Conservation (phyloP, 176 grass and related monocot species). For the Calamus simplicifolius region DNA sequence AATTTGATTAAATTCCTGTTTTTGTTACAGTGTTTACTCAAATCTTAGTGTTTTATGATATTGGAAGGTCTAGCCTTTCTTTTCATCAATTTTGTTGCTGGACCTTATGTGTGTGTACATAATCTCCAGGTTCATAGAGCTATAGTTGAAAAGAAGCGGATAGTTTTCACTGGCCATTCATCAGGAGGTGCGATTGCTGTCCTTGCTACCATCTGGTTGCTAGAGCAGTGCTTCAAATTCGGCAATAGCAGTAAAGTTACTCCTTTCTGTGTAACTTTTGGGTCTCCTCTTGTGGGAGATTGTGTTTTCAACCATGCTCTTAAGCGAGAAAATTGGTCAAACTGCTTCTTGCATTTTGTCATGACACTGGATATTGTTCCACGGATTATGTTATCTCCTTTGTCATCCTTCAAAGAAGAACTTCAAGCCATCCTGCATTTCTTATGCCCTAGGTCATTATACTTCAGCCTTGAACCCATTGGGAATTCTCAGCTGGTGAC, state of each 20-base stretch:
- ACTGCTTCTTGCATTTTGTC: conserved; percentile 81
- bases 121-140: conserved; percentile 51
- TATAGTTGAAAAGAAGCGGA: conserved; percentile 54
- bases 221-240: conserved; percentile 56
- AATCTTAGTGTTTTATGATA: no score
- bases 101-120: neutral
- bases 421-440: conserved; percentile 64
- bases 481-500: conserved; percentile 36
- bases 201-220: conserved; percentile 77
- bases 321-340: conserved; percentile 73
- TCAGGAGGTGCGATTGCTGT: conserved; percentile 73
- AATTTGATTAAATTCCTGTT: no score
- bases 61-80: no score
- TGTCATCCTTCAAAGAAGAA: conserved; percentile 55
- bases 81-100: no score
- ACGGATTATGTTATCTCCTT: conserved; percentile 50
- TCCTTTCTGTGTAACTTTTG: conserved; percentile 87
- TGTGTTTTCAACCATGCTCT: conserved; percentile 66
- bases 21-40: no score
- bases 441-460: conserved; percentile 45
- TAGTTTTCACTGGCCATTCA: conserved; percentile 84
- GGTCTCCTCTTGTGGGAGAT: conserved; percentile 78
- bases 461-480: conserved; percentile 32
- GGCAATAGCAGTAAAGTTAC: conserved; percentile 47
- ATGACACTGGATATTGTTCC: conserved; percentile 66